phyloP scores from a whole-genome alignment of 1,284 basidiomycete species.

The Farysia itapuensis region DNA sequence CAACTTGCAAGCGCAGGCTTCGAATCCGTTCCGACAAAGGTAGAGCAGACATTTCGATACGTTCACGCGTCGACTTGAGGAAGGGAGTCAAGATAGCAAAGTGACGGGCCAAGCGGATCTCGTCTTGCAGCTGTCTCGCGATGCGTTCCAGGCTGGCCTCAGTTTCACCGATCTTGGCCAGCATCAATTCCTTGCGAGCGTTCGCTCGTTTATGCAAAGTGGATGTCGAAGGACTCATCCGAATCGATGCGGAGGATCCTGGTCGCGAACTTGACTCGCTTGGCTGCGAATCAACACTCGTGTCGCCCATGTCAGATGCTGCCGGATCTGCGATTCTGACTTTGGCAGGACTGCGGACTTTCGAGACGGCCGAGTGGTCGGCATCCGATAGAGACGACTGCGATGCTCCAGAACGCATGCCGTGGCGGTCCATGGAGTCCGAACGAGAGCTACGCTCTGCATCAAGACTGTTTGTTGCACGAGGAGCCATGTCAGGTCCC shows the following conservation, averaged over 20 bases:
- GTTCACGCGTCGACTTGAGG: constrained; percentile 47
- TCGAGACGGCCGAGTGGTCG: constrained; percentile 2
- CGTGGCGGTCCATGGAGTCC: constrained; percentile 25
- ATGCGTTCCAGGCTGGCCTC: constrained; percentile 73
- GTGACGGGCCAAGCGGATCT: constrained; percentile 48
- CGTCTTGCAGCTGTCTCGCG: constrained; percentile 22
- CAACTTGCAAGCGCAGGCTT: constrained; percentile 38
- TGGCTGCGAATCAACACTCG: constrained; percentile 2
- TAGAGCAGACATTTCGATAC: constrained; percentile 47
- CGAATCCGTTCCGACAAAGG: constrained; percentile 38
- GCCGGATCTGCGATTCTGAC: background rate
- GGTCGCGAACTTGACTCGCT: constrained; percentile 15
- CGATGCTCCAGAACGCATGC: constrained; percentile 3
- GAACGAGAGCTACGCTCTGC: constrained; percentile 49
- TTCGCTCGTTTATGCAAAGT: constrained; percentile 22
- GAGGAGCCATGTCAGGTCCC: constrained; percentile 60
- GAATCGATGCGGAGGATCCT: constrained; percentile 25
- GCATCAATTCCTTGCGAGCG: constrained; percentile 31
- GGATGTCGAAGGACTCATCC: constrained; percentile 17
- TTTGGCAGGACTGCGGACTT: background rate
- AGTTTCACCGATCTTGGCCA: constrained; percentile 67
- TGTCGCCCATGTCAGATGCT: background rate
- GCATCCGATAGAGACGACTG: constrained; percentile 16
- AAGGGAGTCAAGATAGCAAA: constrained; percentile 52
- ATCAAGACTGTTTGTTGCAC: constrained; percentile 4